Percentiles rank a stretch among this genome's conserved stretches.
Evolutionary conservation across 768 basidiomycete genomes (phyloP).

Genomic region (Harrya chromipes): DNA sequence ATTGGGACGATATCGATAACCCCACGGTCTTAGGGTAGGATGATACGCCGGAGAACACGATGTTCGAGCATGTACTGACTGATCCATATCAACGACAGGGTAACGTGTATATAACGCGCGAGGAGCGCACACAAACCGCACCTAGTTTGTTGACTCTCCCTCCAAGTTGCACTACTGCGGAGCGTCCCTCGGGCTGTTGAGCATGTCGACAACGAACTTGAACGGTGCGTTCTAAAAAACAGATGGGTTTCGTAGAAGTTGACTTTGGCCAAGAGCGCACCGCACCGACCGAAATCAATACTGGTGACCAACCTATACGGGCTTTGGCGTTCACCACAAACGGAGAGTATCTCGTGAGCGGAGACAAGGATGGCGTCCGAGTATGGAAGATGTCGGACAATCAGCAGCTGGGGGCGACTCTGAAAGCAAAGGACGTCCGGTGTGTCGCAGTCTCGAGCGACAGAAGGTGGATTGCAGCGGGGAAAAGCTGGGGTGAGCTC

Average conservation of each 20-base stretch:
- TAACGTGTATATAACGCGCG: not conserved
- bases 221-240: not conserved
- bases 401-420: not conserved
- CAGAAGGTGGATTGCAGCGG: constrained; percentile 7
- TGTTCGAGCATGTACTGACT: not conserved
- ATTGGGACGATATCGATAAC: not conserved
- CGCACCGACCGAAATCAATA: not conserved
- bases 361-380: constrained; percentile 9
- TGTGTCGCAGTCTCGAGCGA: constrained; percentile 9
- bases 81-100: constrained; percentile 2
- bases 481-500: constrained; percentile 6
- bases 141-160: not conserved
- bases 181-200: not conserved
- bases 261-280: not conserved
- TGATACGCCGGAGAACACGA: too few relatives aligned
- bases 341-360: constrained; percentile 7
- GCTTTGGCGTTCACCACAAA: constrained; percentile 3
- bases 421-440: constrained; percentile 3
- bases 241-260: not conserved
- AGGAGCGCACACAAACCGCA: not conserved
- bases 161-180: too few relatives aligned
- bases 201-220: not conserved
- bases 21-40: too few relatives aligned
- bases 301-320: constrained; percentile 1
- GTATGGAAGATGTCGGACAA: constrained; percentile 2